Evolutionary conservation across 257 asterid genomes (phyloP), one percentile per base, ranked within the genome.

Genomic region (Penstemon davidsonii): DNA sequence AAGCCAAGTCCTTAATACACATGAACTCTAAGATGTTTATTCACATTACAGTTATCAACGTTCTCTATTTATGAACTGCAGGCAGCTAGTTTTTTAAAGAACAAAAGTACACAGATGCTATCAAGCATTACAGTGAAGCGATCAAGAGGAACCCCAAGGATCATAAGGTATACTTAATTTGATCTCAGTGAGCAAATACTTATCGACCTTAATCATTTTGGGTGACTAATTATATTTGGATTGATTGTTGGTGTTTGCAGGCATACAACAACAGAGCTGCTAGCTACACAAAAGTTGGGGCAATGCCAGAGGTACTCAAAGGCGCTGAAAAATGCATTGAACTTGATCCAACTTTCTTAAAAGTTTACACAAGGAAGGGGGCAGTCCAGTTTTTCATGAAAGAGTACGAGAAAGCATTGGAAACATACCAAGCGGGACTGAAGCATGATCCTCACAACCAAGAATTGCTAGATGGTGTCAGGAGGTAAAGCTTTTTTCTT

Each of bases 241-340:
- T 5, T 65, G 65, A 25, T 25, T 25, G 57, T 51, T 18, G 75
- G 41, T 45, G 36, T 55, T 66, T 76, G 67, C 79, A 92, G 98
- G 87, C 96, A 52, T 92, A 87, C 69, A 92, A 97, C 76, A 92
- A 92, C 33, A 88, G 97, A 52, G 96, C 98, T 49, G 97, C 98
- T 37, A 84, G 91, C 71, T 92, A 92, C 78, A 87, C 96, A 10
- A 92, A 92, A 74, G 95, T 92, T 50, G 92, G 84, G 55, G 98
- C 98, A 8, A 63, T 92, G 84, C 97, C 97, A 0, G 98, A 92
- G 84, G 98, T 86, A 10, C 86, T 92, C 2, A 92, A 87, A 77
- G 98, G 89, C 73, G 96, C 98, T 2, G 98, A 92, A 40, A 92
- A 92, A 52, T 92, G 98, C 74, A 86, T 92, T 57, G 98, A 92